Evolutionary conservation across 306 rosid genomes (phyloP).

Genomic region (Casuarina equisetifolia): DNA sequence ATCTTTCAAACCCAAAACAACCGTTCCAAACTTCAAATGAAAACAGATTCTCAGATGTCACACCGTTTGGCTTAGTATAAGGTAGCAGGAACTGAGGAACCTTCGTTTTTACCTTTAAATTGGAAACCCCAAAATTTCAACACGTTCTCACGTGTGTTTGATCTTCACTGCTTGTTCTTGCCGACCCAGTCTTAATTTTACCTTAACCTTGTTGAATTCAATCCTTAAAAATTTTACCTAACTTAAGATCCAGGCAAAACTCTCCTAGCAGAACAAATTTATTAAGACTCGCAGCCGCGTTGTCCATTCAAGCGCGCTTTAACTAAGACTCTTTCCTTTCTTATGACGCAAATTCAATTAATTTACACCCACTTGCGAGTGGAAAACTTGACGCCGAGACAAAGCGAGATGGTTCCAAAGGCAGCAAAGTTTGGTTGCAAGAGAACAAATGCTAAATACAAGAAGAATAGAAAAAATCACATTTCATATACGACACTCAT

Average conservation of each 20-base stretch:
- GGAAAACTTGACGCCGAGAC: background rate
- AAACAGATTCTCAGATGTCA: background rate
- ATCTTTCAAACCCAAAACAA: background rate
- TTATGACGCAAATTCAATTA: background rate
- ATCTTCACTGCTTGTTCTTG: background rate
- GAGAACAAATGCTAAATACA: background rate
- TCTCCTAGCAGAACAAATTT: background rate
- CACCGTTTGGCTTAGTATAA: background rate
- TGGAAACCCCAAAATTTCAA: too few relatives aligned
- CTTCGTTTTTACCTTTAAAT: too few relatives aligned
- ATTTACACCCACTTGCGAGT: conserved; percentile 18
- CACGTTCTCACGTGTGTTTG: too few relatives aligned
- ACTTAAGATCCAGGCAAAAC: background rate
- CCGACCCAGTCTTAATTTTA: background rate
- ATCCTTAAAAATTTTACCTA: background rate
- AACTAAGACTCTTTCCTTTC: background rate
- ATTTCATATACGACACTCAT: background rate
- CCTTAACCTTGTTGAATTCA: background rate
- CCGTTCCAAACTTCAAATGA: background rate
- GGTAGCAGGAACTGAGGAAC: background rate
- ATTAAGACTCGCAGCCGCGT: background rate
- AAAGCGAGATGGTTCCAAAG: background rate
- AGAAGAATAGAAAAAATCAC: background rate
- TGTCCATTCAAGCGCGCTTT: conserved; percentile 24
- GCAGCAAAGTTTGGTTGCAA: background rate